A percentile compares a stretch with the other conserved stretches of the same genome.
These are phyloP conservation scores for Arxiozyma heterogenica DNA, from an alignment of 1,139 yeast species.

Conservation along the genomic window DNA sequence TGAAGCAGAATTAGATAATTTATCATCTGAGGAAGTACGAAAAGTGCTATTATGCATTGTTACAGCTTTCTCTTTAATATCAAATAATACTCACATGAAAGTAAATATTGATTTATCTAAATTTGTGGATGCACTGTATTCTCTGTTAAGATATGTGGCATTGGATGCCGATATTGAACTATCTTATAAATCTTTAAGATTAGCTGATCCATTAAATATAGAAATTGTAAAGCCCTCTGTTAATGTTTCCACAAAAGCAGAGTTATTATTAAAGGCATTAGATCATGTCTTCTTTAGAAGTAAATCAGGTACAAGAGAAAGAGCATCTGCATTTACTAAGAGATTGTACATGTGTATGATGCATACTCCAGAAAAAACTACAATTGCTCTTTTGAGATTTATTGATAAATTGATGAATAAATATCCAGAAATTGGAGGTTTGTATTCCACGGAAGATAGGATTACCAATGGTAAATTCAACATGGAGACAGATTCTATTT, in stretches of 20 bases:
- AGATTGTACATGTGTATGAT: constrained; percentile 57
- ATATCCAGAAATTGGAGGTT: constrained; percentile 59
- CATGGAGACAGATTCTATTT: constrained; percentile 57
- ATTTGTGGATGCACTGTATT: constrained; percentile 66
- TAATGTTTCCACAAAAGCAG: constrained; percentile 82
- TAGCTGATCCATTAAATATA: constrained; percentile 61
- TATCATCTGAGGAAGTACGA: constrained; percentile 40
- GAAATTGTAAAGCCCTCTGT: constrained; percentile 54
- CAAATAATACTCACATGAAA: constrained; percentile 61
- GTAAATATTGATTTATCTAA: constrained; percentile 57
- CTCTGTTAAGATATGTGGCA: constrained; percentile 55
- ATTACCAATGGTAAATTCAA: constrained; percentile 69
- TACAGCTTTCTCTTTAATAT: constrained; percentile 79
- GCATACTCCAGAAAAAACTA: constrained; percentile 82
- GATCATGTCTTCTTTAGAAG: constrained; percentile 78
- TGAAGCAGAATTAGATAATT: constrained; percentile 40
- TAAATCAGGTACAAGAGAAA: constrained; percentile 55
- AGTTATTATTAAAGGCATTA: constrained; percentile 64
- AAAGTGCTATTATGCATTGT: constrained; percentile 75
- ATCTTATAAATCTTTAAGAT: constrained; percentile 67
- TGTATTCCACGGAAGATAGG: constrained; percentile 82
- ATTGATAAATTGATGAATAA: constrained; percentile 65
- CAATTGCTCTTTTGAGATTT: constrained; percentile 67
- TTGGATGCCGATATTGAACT: constrained; percentile 80
- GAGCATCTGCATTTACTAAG: constrained; percentile 80